Percentiles rank a stretch among this genome's conserved stretches.
These are phyloP conservation scores for Penicillium desertorum DNA, from an alignment of 495 filamentous ascomycete species.

Conservation along the genomic window DNA sequence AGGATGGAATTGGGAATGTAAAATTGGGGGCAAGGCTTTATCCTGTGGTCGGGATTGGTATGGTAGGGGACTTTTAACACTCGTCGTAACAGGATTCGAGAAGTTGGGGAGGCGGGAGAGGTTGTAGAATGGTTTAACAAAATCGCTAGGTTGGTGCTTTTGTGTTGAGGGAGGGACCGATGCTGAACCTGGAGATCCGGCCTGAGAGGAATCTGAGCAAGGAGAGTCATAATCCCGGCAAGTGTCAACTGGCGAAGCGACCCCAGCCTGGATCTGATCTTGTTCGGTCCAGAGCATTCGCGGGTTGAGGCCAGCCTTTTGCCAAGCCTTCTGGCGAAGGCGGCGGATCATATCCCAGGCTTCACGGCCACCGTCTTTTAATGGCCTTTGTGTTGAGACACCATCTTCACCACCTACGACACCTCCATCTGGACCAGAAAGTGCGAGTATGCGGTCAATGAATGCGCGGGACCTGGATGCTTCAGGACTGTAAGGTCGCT, in stretches of 20 bases:
- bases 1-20: constrained; percentile 17
- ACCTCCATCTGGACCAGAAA: constrained; percentile 53
- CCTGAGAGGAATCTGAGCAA: constrained; percentile 12
- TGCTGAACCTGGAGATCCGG: constrained; percentile 12
- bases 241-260: constrained; percentile 28
- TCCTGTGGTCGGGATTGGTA: constrained; percentile 25
- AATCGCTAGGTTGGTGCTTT: constrained; percentile 29
- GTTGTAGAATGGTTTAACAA: constrained; percentile 42
- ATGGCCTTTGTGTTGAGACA: constrained; percentile 44
- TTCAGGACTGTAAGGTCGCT: constrained; percentile 50
- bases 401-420: constrained; percentile 53
- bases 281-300: constrained; percentile 50
- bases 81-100: constrained; percentile 23
- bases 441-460: constrained; percentile 52
- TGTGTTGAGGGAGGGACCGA: background rate
- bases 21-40: constrained; percentile 7
- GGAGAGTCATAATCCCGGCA: constrained; percentile 13
- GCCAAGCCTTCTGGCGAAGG: constrained; percentile 52
- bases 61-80: constrained; percentile 27
- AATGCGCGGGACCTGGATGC: constrained; percentile 49
- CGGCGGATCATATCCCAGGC: constrained; percentile 57
- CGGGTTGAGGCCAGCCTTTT: constrained; percentile 49
- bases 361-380: constrained; percentile 54
- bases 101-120: constrained; percentile 40
- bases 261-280: constrained; percentile 44